A percentile compares a stretch with the other conserved stretches of the same genome.
These are phyloP conservation scores for Fragaria ananassa DNA, from an alignment of 306 rosid genomes.

Conservation along the genomic window DNA sequence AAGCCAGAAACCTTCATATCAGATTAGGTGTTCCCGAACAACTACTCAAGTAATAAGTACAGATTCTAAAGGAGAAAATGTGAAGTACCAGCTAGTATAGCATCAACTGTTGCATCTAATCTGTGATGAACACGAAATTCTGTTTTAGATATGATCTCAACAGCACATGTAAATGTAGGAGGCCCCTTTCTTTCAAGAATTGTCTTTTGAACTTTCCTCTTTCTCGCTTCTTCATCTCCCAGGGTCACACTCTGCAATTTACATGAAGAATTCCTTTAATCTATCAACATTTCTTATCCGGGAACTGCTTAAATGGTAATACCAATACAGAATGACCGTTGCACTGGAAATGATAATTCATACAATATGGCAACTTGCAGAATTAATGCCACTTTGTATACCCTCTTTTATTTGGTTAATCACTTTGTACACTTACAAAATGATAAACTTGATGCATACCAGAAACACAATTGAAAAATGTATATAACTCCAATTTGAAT, in stretches of 20 bases:
- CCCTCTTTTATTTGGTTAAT: too few relatives aligned
- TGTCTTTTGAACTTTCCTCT: constrained; percentile 96
- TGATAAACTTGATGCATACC: not conserved
- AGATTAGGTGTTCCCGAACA: not conserved
- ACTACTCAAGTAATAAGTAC: not conserved
- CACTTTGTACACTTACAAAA: not conserved
- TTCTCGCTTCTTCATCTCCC: constrained; percentile 97
- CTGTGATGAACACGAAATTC: constrained; percentile 90
- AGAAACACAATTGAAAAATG: not conserved
- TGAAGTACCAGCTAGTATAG: constrained; percentile 77
- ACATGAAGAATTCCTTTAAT: constrained; percentile 24
- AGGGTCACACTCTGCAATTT: constrained; percentile 87
- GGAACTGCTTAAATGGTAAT: constrained; percentile 17
- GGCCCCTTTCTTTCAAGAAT: constrained; percentile 97
- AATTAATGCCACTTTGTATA: not conserved
- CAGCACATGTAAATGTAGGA: constrained; percentile 92
- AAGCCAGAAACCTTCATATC: constrained; percentile 13
- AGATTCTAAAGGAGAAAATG: constrained; percentile 8
- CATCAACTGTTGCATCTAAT: constrained; percentile 95
- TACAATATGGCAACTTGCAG: not conserved
- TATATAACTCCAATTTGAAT: constrained; percentile 8
- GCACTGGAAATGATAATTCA: constrained; percentile 9
- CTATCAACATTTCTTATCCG: constrained; percentile 16
- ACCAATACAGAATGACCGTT: not conserved
- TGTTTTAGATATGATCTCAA: constrained; percentile 94